Base-by-base conservation (phyloP, 176 grass and related monocot species). In the Oryza brachyantha region DNA sequence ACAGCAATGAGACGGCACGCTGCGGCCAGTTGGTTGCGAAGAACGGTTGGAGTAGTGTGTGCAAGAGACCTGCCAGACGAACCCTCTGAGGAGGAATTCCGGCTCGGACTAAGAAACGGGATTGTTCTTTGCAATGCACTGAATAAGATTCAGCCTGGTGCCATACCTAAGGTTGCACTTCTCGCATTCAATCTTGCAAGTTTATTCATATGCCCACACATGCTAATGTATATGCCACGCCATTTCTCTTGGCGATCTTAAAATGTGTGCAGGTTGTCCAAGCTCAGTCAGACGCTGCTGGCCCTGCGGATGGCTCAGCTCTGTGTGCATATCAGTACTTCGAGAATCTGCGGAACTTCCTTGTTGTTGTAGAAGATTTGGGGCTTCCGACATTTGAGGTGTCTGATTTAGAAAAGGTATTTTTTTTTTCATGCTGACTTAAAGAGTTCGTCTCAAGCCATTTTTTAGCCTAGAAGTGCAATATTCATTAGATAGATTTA, bases 101-200 rank as follows among this genome's bases (percentile, higher is more conserved):
- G 82, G 50, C 85, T 83, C 32, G 90, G 85, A 3, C 55, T 98
- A 59, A 89, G 90, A 69, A 98, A 92, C 39, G 95, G 95, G 16
- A 94, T 97, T 70, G 72, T 90, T 76, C 91, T 97, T 65, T 97
- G 95, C 89, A 92, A 90, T 80, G 95, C 89, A 61, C 81, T 98
- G 43, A 98, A 94, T 45, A 98, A 92, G 55, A 55, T 94, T 57
- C 70, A 92, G 37, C 87, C 87, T 13, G 87, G 77, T 13, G 66
- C 83, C 76, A 84, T 98, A 63, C 78, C 88, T 29, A 94, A 97
- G 91, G 94, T 97, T 87, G 43, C 38, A 68, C 58, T 77, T 86
- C 46, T 84, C 40, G 31, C 19, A 26, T 74, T 80, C 26, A 58
- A 64, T 25, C 40, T 32, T 59, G 32, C 13, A 27, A 58, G 7